Evolutionary conservation across 2,329 filamentous ascomycete genomes (phyloP).

Genomic region (Penicillium capsulatum): DNA sequence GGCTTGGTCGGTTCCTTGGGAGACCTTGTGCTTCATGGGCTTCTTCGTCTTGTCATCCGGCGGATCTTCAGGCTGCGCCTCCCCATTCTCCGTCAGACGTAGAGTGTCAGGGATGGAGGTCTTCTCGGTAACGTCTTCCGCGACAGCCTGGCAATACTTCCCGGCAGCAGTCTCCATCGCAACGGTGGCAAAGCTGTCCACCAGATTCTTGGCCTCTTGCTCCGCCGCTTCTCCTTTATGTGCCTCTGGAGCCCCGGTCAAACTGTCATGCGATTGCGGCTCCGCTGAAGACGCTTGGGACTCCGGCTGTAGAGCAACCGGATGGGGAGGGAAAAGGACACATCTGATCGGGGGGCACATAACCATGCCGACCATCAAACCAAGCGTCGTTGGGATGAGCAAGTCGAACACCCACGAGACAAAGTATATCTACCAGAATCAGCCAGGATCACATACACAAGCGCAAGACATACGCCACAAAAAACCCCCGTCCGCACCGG

Average conservation of each 20-base stretch:
- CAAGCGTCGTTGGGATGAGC: conserved; percentile 58
- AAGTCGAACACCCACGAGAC: conserved; percentile 69
- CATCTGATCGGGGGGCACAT: conserved; percentile 59
- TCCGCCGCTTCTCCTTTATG: conserved; percentile 80
- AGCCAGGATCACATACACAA: background rate
- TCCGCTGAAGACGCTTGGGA: conserved; percentile 54
- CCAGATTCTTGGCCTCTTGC: conserved; percentile 75
- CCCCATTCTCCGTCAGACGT: conserved; percentile 53
- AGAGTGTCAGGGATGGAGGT: conserved; percentile 30
- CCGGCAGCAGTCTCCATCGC: conserved; percentile 71
- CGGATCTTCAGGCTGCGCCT: conserved; percentile 51
- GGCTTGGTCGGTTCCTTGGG: conserved; percentile 67
- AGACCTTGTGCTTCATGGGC: conserved; percentile 71
- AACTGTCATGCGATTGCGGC: conserved; percentile 69
- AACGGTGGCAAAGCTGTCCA: conserved; percentile 68
- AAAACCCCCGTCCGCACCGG: conserved; percentile 63
- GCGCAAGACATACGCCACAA: conserved; percentile 44
- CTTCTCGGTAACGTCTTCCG: conserved; percentile 46
- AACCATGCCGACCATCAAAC: conserved; percentile 62
- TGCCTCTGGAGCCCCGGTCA: conserved; percentile 74
- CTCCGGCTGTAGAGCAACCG: conserved; percentile 56
- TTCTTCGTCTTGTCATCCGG: conserved; percentile 65
- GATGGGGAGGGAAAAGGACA: conserved; percentile 68
- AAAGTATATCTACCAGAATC: conserved; percentile 46
- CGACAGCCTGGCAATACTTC: conserved; percentile 66